Percentiles rank a stretch among this genome's conserved stretches.
Evolutionary conservation across 805 yeast genomes (phyloP).

Genomic region (Phaffomyces thermotolerans): DNA sequence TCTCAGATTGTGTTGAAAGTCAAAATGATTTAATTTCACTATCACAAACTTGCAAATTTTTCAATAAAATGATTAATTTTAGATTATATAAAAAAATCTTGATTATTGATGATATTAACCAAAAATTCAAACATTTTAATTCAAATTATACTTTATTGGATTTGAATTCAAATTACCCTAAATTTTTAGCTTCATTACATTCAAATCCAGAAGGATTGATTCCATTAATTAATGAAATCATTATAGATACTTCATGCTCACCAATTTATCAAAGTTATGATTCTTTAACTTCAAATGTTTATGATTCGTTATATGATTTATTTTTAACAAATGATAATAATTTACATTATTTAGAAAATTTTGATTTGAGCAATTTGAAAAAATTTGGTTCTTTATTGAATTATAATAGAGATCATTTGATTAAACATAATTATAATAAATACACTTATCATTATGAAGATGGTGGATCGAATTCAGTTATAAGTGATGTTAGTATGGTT

Average conservation of each 20-base stretch:
- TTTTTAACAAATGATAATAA: slow-evolving; percentile 23
- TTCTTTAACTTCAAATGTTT: slow-evolving; percentile 16
- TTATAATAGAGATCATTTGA: slow-evolving; percentile 21
- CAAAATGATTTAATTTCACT: slow-evolving; percentile 23
- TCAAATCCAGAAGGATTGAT: slow-evolving; percentile 20
- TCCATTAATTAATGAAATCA: slow-evolving; percentile 19
- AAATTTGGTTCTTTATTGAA: slow-evolving; percentile 21
- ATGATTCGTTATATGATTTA: slow-evolving; percentile 21
- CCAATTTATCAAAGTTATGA: slow-evolving; percentile 18
- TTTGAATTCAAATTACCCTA: slow-evolving; percentile 18
- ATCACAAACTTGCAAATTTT: slow-evolving; percentile 20
- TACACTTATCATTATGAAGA: slow-evolving; percentile 17
- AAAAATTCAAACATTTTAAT: slow-evolving; percentile 16
- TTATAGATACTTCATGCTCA: slow-evolving; percentile 22
- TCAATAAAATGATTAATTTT: slow-evolving; percentile 21
- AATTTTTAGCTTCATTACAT: slow-evolving; percentile 22
- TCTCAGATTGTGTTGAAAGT: slow-evolving; percentile 21
- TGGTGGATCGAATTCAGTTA: neutral
- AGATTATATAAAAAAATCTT: slow-evolving; percentile 21
- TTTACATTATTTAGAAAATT: slow-evolving; percentile 18
- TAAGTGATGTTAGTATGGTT: neutral
- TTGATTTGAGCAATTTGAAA: slow-evolving; percentile 21
- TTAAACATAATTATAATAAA: slow-evolving; percentile 21
- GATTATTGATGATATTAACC: slow-evolving; percentile 20
- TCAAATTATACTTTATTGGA: slow-evolving; percentile 21